Base-by-base conservation (phyloP, 371 early-diverging fungal species). In the Mortierella sp. region DNA sequence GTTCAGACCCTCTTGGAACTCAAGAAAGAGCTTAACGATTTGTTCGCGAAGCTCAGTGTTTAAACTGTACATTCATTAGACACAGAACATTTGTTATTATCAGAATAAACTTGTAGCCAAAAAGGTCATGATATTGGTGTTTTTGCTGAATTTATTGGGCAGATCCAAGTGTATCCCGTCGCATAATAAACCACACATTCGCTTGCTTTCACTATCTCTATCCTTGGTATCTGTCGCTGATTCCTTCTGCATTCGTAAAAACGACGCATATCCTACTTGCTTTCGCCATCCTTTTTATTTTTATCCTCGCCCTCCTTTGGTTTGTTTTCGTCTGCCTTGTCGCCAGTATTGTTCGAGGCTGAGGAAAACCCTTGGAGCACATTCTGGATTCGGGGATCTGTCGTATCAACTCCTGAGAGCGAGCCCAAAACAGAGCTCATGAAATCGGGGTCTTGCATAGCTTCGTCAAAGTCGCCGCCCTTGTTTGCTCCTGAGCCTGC, bases 371-470 rank as follows among this genome's bases (percentile, higher is more conserved):
- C 87, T 60, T 88, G 87, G 62, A 94, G 82, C 21, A 89, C 92
- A 58, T 90, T 88, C 84, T 94, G 91, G 69, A 97, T 86, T 41
- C 94, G 92, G 19, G 96, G 97, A 84, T 97, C 97, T 55, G 91
- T 89, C n/a, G 94, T 87, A 79, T 97, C 94, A 13, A 96, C 95
- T 62, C 97, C 96, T 19, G 97, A 95, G 50, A 97, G 88, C 28
- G 93, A 89, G 10, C 91, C 92, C 22, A 97, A 83, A 8, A 96
- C 91, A 8, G 91, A 90, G 40, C 86, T 88, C 87, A 96, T 91
- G 73, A 88, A 81, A 58, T 87, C 87, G 7, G 86, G 84, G 66
- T 85, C 85, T 59, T 84, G 72, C 76, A 84, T 83, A 4, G 84
- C 85, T 45, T 82, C 77, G 33, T 83, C 82, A 69, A 68, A 74